phyloP scores from a whole-genome alignment of 2,329 filamentous ascomycete species.

The Stylonectria norvegica region DNA sequence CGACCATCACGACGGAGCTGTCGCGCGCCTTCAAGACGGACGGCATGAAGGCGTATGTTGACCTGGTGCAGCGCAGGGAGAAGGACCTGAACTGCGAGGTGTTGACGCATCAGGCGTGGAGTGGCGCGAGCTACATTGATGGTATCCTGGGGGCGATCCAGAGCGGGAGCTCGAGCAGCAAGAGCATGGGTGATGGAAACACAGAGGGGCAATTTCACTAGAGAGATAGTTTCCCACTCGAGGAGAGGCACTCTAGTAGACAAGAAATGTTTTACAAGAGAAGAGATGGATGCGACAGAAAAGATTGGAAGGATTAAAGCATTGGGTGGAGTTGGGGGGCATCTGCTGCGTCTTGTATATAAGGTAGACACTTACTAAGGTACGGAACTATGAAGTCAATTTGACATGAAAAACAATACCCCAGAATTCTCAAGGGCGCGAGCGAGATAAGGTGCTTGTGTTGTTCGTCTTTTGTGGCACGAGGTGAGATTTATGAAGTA shows the following conservation, averaged over 20 bases:
- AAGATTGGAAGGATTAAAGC: slow-evolving; percentile 24
- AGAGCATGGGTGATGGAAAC: slow-evolving; percentile 93
- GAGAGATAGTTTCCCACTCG: background rate
- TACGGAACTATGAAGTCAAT: slow-evolving; percentile 6
- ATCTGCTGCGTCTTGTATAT: slow-evolving; percentile 16
- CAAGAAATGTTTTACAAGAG: background rate
- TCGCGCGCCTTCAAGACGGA: slow-evolving; percentile 80
- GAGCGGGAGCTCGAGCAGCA: slow-evolving; percentile 83
- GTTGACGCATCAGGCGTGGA: slow-evolving; percentile 91
- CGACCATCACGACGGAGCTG: slow-evolving; percentile 67
- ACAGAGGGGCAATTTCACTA: slow-evolving; percentile 69
- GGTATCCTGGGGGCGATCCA: slow-evolving; percentile 87
- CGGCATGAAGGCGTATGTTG: slow-evolving; percentile 97
- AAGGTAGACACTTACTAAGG: slow-evolving; percentile 13
- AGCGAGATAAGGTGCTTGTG: no score
- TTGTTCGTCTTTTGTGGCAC: no score
- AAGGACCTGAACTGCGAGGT: slow-evolving; percentile 90
- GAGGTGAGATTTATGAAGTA: no score
- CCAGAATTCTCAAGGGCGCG: no score
- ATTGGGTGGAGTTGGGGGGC: slow-evolving; percentile 26
- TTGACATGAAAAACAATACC: no score
- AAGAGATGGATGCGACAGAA: background rate
- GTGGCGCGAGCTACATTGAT: slow-evolving; percentile 69
- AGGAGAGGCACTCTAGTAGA: background rate
- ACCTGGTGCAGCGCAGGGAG: slow-evolving; percentile 82